These are phyloP conservation scores for Conticribra guillardii DNA, from an alignment of 108 stramenopile species.

Conservation along the genomic window DNA sequence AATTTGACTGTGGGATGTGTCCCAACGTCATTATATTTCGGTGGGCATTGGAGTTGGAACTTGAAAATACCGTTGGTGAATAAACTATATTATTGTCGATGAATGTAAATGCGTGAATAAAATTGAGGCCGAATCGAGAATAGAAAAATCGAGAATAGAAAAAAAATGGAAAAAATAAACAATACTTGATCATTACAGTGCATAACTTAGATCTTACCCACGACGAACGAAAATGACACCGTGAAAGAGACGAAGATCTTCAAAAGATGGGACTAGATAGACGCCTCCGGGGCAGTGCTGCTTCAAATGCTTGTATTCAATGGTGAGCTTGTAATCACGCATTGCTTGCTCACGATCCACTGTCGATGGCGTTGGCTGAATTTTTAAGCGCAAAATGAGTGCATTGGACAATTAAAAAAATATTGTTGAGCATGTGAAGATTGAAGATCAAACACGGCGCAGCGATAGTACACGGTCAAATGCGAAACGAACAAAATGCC, in stretches of 20 bases:
- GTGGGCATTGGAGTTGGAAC: slow-evolving; percentile 84
- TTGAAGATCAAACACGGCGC: no score
- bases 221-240: slow-evolving; percentile 95
- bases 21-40: slow-evolving; percentile 87
- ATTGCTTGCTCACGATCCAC: slow-evolving; percentile 88
- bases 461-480: no score
- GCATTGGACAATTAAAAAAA: no score
- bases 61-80: slow-evolving; percentile 95
- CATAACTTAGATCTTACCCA: slow-evolving; percentile 56
- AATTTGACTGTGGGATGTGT: slow-evolving; percentile 87
- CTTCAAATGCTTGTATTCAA: slow-evolving; percentile 96
- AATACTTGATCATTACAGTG: no score
- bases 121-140: neutral
- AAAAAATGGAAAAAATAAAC: neutral
- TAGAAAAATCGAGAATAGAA: neutral
- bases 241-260: slow-evolving; percentile 82
- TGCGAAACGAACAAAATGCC: no score
- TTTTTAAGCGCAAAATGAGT: neutral
- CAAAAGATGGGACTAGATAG: slow-evolving; percentile 85
- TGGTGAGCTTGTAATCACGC: slow-evolving; percentile 92
- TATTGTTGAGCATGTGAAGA: no score
- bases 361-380: slow-evolving; percentile 40
- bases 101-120: no score
- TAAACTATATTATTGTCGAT: no score
- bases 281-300: slow-evolving; percentile 92